Evolutionary conservation across 108 stramenopile genomes (phyloP).

Genomic region (Schizochytrium sp.): DNA sequence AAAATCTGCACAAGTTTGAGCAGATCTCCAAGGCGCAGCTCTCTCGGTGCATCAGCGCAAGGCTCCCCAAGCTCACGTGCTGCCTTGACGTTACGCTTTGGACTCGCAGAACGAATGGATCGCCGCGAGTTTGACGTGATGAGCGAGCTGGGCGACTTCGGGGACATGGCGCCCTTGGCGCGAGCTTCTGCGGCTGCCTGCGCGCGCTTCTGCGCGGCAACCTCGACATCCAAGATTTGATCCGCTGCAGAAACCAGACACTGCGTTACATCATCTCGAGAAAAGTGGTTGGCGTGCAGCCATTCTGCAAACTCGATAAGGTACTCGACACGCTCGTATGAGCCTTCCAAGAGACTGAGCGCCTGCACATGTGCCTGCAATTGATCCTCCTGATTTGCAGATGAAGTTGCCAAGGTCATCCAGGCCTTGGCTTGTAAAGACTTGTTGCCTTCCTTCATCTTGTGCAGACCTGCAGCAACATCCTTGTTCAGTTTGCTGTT

Average conservation of each 20-base stretch:
- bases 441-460: conserved; percentile 35
- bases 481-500: conserved; percentile 29
- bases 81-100: neutral
- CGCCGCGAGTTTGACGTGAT: neutral
- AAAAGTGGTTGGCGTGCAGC: conserved; percentile 11
- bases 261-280: neutral
- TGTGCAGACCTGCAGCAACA: conserved; percentile 25
- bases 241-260: neutral
- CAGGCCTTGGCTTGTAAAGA: conserved; percentile 36
- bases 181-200: neutral
- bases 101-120: neutral
- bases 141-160: neutral
- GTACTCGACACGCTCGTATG: conserved; percentile 41
- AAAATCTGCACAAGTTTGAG: neutral
- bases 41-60: neutral
- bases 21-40: neutral
- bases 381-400: conserved; percentile 34
- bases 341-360: conserved; percentile 19
- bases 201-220: neutral
- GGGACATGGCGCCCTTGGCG: neutral
- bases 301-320: conserved; percentile 46
- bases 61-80: neutral
- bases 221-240: neutral
- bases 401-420: conserved; percentile 36
- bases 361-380: conserved; percentile 35